Conservation (phyloP, 1,284 basidiomycete species). For the Wallemia ichthyophaga region DNA sequence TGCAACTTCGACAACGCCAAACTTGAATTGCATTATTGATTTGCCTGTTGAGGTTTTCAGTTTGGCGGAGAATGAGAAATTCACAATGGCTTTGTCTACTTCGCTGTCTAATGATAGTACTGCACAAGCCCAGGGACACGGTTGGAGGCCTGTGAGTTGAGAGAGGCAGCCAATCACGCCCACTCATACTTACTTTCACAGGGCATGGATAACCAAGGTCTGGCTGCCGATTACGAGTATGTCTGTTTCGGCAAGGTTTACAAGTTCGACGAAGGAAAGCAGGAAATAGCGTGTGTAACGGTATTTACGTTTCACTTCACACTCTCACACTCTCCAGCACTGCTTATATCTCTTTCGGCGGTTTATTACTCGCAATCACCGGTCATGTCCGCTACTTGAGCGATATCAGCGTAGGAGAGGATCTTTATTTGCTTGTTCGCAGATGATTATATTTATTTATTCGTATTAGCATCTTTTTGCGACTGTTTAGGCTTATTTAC, state of each 20-base stretch:
- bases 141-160: constrained; percentile 49
- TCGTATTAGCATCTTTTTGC: too few species aligned
- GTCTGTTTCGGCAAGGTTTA: constrained; percentile 39
- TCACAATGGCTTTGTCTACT: not conserved
- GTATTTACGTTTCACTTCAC: too few species aligned
- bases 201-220: constrained; percentile 48
- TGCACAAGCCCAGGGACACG: too few species aligned
- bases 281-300: constrained; percentile 52
- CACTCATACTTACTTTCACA: too few species aligned
- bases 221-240: constrained; percentile 93
- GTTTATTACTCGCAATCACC: not conserved
- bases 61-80: constrained; percentile 3
- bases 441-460: not conserved
- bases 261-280: constrained; percentile 67
- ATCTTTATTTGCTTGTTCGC: not conserved
- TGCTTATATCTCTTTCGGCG: not conserved
- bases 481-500: too few species aligned
- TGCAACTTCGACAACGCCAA: not conserved
- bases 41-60: constrained; percentile 6
- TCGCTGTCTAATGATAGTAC: not conserved
- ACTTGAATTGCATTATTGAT: not conserved
- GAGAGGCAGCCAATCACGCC: too few species aligned
- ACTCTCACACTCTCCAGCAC: not conserved
- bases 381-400: not conserved
- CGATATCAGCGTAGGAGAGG: not conserved